A percentile compares a stretch with the other conserved stretches of the same genome.
Conservation (phyloP, 768 basidiomycete species). For the Rubroboletus satanas region DNA sequence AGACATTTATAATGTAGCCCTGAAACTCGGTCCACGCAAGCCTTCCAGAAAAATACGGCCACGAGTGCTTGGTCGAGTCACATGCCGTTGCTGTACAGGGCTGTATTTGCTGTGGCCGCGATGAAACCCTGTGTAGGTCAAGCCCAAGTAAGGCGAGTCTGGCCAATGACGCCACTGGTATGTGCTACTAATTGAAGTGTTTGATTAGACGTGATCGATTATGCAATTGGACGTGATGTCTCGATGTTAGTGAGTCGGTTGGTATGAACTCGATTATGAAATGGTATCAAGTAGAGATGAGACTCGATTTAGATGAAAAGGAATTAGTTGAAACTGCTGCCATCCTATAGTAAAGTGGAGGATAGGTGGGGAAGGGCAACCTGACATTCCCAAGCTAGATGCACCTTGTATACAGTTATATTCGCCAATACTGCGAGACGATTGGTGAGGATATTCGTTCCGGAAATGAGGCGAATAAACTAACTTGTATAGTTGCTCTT, state of each 20-base stretch:
- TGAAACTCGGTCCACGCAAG: not conserved
- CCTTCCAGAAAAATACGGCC: not conserved
- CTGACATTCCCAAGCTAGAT: not conserved
- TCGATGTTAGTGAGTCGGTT: not conserved
- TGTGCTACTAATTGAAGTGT: not conserved
- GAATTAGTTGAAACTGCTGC: not conserved
- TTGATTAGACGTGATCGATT: not conserved
- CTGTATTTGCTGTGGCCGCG: slow-evolving; percentile 16
- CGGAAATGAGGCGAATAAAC: not conserved
- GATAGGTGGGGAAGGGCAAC: not conserved
- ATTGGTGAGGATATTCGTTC: not conserved
- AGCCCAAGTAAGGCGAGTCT: not conserved
- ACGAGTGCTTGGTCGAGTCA: not conserved
- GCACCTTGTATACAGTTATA: not conserved
- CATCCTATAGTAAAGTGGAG: not conserved
- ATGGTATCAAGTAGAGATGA: not conserved
- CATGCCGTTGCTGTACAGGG: slow-evolving; percentile 15
- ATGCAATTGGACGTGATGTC: not conserved
- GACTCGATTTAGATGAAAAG: not conserved
- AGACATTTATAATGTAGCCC: too few relatives aligned
- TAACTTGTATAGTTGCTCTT: not conserved
- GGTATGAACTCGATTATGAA: not conserved
- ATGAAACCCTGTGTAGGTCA: slow-evolving; percentile 11
- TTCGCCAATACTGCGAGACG: not conserved
- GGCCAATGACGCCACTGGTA: not conserved